These are phyloP conservation scores for Puccinia hordei DNA, from an alignment of 1,284 basidiomycete species.

Conservation along the genomic window DNA sequence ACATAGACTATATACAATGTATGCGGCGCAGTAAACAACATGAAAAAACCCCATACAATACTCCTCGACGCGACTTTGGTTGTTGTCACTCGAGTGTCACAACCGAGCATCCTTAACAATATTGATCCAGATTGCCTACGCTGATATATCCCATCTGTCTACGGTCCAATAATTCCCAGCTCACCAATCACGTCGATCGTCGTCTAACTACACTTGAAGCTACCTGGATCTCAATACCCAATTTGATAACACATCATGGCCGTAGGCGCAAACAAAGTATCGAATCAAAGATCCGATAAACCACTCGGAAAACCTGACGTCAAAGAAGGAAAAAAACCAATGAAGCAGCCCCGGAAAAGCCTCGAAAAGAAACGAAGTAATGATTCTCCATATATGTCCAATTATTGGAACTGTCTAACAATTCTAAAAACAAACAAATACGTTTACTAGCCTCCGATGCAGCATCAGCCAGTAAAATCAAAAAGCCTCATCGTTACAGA, in stretches of 20 bases:
- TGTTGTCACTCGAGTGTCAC: no score
- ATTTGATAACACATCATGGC: background rate
- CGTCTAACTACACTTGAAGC: no score
- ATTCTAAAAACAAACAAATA: background rate
- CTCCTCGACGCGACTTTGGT: no score
- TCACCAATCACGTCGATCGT: no score
- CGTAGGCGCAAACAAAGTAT: constrained; percentile 11
- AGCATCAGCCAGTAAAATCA: background rate
- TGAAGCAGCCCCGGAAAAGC: constrained; percentile 11
- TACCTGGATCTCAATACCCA: background rate
- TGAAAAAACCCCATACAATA: no score
- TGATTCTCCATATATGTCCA: background rate
- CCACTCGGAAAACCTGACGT: background rate
- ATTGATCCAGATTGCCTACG: no score
- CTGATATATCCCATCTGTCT: no score
- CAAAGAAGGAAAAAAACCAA: background rate
- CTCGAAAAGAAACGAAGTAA: constrained; percentile 9
- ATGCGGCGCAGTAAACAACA: no score
- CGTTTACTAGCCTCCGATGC: constrained; percentile 3
- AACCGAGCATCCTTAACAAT: no score
- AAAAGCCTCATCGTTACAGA: constrained; percentile 55
- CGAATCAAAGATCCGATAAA: background rate
- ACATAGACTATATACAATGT: no score
- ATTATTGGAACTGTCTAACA: background rate
- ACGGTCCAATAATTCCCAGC: no score